phyloP scores from a whole-genome alignment of 208 protist genomes.

The Trypanosoma avium region DNA sequence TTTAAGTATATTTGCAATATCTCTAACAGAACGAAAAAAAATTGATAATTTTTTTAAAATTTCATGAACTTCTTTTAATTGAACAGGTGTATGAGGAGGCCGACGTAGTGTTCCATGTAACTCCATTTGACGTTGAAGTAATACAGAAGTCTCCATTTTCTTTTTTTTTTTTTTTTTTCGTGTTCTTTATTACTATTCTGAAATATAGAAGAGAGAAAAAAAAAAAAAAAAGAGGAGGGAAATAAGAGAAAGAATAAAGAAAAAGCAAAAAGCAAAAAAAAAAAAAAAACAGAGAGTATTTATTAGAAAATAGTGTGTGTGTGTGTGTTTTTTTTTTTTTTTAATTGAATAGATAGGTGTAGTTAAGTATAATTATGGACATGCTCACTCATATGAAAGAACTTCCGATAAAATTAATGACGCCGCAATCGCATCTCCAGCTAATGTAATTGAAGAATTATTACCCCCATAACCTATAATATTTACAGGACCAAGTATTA shows the following conservation, averaged over 20 bases:
- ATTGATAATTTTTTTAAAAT: slow-evolving; percentile 56
- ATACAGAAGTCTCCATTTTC: slow-evolving; percentile 61
- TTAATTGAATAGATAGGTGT: background rate
- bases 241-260: slow-evolving; percentile 11
- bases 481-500: slow-evolving; percentile 13
- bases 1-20: slow-evolving; percentile 36
- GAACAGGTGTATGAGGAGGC: slow-evolving; percentile 55
- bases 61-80: slow-evolving; percentile 62
- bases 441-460: slow-evolving; percentile 2
- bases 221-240: background rate
- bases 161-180: background rate
- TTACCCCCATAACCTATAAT: slow-evolving; percentile 18
- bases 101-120: slow-evolving; percentile 77
- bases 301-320: no score
- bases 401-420: slow-evolving; percentile 3
- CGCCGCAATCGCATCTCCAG: slow-evolving; percentile 29
- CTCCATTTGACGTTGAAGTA: slow-evolving; percentile 89
- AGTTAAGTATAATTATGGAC: background rate
- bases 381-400: background rate
- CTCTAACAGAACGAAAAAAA: slow-evolving; percentile 61
- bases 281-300: slow-evolving; percentile 14
- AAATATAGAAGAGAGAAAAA: no score
- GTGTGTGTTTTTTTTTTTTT: no score
- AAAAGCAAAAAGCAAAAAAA: slow-evolving; percentile 17
- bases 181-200: no score